Evolutionary conservation across 2,329 filamentous ascomycete species (phyloP).

Genomic region (Arthrinium puccinioides): DNA sequence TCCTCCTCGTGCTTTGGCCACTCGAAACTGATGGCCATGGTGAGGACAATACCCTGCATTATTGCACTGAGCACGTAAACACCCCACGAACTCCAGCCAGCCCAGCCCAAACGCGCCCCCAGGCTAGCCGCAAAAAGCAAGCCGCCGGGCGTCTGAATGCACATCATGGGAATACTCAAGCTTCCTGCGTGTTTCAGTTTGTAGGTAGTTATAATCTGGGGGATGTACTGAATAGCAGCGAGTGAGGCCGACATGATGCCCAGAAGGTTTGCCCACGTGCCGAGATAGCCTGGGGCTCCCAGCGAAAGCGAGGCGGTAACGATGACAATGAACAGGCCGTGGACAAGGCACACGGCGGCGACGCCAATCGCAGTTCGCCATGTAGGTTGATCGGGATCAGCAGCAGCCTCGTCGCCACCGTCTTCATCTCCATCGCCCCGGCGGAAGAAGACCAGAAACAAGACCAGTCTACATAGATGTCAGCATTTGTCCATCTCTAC

Average conservation of each 20-base stretch:
- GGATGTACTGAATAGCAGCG: slow-evolving; percentile 84
- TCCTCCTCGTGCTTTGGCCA: slow-evolving; percentile 18
- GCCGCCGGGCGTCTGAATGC: slow-evolving; percentile 90
- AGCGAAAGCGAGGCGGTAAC: slow-evolving; percentile 62
- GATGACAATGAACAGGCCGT: slow-evolving; percentile 64
- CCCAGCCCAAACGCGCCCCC: slow-evolving; percentile 67
- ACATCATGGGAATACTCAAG: slow-evolving; percentile 95
- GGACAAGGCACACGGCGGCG: slow-evolving; percentile 63
- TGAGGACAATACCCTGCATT: slow-evolving; percentile 75
- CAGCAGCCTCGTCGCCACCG: slow-evolving; percentile 40
- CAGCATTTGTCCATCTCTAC: slow-evolving; percentile 10
- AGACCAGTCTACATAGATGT: slow-evolving; percentile 59
- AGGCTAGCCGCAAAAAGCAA: slow-evolving; percentile 85
- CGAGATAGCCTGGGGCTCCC: slow-evolving; percentile 55
- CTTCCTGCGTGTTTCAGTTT: slow-evolving; percentile 79
- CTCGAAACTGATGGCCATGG: slow-evolving; percentile 75
- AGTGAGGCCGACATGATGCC: slow-evolving; percentile 73
- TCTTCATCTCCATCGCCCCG: slow-evolving; percentile 48
- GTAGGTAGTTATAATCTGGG: slow-evolving; percentile 91
- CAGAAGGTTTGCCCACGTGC: slow-evolving; percentile 76
- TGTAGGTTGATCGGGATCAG: slow-evolving; percentile 45
- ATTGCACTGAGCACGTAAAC: slow-evolving; percentile 80
- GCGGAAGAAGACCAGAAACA: slow-evolving; percentile 94
- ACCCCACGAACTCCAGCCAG: slow-evolving; percentile 93
- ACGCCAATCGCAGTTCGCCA: slow-evolving; percentile 77